A percentile compares a stretch with the other conserved stretches of the same genome.
These are phyloP conservation scores for Boletus rubroflammeus DNA, from an alignment of 768 basidiomycete species.

Conservation along the genomic window DNA sequence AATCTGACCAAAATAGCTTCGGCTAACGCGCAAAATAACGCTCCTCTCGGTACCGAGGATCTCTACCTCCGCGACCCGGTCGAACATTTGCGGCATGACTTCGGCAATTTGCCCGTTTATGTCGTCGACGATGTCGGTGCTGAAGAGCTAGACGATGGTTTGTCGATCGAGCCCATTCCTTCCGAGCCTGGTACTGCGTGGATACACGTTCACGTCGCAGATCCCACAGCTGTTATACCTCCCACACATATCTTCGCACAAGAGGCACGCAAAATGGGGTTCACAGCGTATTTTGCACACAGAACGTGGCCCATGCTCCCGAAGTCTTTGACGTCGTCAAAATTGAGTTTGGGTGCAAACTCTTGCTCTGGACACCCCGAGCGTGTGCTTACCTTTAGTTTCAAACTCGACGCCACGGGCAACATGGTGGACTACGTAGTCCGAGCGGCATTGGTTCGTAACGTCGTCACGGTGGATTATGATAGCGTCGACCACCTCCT, in stretches of 20 bases:
- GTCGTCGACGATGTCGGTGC: constrained; percentile 81
- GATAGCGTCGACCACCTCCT: constrained; percentile 57
- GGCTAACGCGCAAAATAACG: constrained; percentile 13
- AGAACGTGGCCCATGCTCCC: constrained; percentile 75
- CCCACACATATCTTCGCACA: constrained; percentile 61
- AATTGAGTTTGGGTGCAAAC: constrained; percentile 46
- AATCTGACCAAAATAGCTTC: constrained; percentile 12
- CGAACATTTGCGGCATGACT: constrained; percentile 78
- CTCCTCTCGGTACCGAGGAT: constrained; percentile 57
- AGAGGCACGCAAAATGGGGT: constrained; percentile 48
- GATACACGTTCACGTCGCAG: constrained; percentile 92
- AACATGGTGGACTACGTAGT: constrained; percentile 69
- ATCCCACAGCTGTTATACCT: constrained; percentile 78
- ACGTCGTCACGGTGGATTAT: constrained; percentile 64
- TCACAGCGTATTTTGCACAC: constrained; percentile 64
- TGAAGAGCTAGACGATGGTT: constrained; percentile 89
- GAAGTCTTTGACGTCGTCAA: constrained; percentile 43
- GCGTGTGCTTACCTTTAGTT: constrained; percentile 77
- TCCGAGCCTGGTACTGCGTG: constrained; percentile 60
- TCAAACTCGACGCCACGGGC: constrained; percentile 57
- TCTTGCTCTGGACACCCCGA: constrained; percentile 37
- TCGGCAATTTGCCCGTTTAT: constrained; percentile 75
- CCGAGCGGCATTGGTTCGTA: constrained; percentile 68
- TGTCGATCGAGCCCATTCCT: constrained; percentile 74
- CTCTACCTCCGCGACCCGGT: constrained; percentile 61